phyloP scores from a whole-genome alignment of 805 yeast genomes.

The Clavispora carvajalis region DNA sequence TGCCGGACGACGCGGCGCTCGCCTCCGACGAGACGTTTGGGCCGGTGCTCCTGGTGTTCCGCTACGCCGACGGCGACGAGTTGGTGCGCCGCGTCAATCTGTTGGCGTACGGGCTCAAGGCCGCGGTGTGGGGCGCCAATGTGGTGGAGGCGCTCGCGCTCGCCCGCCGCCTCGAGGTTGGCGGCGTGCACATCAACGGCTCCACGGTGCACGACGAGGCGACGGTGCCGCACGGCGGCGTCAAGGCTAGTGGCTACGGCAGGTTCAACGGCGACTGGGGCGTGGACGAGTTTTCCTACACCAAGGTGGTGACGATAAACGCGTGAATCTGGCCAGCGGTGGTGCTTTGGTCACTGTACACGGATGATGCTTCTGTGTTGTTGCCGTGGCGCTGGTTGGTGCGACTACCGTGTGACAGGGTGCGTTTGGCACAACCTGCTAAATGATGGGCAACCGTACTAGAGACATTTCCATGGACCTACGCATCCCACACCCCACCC shows the following conservation, averaged over 20 bases:
- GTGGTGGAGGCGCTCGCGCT: slow-evolving; percentile 26
- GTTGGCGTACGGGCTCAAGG: slow-evolving; percentile 33
- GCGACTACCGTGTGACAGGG: too few relatives aligned
- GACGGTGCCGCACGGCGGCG: slow-evolving; percentile 42
- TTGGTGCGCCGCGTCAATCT: slow-evolving; percentile 5
- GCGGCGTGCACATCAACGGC: slow-evolving; percentile 37
- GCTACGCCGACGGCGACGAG: slow-evolving; percentile 16
- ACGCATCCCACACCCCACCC: too few relatives aligned
- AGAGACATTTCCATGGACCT: too few relatives aligned
- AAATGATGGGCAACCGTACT: too few relatives aligned
- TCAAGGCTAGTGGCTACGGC: slow-evolving; percentile 36
- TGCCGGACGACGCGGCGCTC: slow-evolving; percentile 26
- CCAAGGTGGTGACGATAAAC: slow-evolving; percentile 30
- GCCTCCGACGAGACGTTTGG: slow-evolving; percentile 37
- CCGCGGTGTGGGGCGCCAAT: slow-evolving; percentile 39
- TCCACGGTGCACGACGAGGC: slow-evolving; percentile 32
- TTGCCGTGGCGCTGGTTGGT: too few relatives aligned
- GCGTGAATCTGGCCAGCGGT: neutral
- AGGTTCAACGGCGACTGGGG: slow-evolving; percentile 41
- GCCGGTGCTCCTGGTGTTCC: slow-evolving; percentile 32
- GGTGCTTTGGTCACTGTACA: too few relatives aligned
- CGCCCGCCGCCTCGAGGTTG: slow-evolving; percentile 33
- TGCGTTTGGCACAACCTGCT: too few relatives aligned
- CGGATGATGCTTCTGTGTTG: too few relatives aligned
- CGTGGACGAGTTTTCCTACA: slow-evolving; percentile 33